Evolutionary conservation across 768 basidiomycete species (phyloP).

Genomic region (Cytidiella melzeri): DNA sequence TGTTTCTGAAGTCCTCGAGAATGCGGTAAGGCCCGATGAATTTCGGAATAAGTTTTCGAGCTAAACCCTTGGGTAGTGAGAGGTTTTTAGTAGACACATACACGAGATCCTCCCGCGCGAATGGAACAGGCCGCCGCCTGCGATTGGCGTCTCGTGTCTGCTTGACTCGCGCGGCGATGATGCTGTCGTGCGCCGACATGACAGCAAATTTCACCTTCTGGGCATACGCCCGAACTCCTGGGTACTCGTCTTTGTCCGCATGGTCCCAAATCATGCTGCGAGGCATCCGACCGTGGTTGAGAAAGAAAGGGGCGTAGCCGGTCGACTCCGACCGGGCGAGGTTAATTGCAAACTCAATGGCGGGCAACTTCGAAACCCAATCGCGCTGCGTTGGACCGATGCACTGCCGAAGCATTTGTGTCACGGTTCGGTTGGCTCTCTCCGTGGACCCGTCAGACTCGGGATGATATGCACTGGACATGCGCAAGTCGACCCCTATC

Average conservation of each 20-base stretch:
- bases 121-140: slow-evolving; percentile 4
- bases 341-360: too few species aligned
- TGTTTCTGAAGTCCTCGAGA: slow-evolving; percentile 12
- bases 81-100: slow-evolving; percentile 23
- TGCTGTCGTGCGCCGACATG: slow-evolving; percentile 27
- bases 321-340: slow-evolving; percentile 27
- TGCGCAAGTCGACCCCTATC: slow-evolving; percentile 24
- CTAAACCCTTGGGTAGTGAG: slow-evolving; percentile 8
- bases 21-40: slow-evolving; percentile 26
- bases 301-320: too few species aligned
- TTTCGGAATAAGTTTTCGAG: slow-evolving; percentile 24
- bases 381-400: slow-evolving; percentile 26
- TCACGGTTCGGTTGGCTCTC: slow-evolving; percentile 27
- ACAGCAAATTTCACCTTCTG: slow-evolving; percentile 23
- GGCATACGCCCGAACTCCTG: slow-evolving; percentile 26
- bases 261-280: slow-evolving; percentile 25
- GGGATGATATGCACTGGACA: too few species aligned
- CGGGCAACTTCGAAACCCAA: too few species aligned
- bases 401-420: slow-evolving; percentile 26
- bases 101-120: slow-evolving; percentile 20
- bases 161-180: too few species aligned
- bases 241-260: too few species aligned
- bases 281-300: slow-evolving; percentile 28
- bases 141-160: slow-evolving; percentile 24
- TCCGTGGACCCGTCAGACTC: too few species aligned